Evolutionary conservation across 1,284 basidiomycete genomes (phyloP).

Genomic region (Phellopilus nigrolimitatus): DNA sequence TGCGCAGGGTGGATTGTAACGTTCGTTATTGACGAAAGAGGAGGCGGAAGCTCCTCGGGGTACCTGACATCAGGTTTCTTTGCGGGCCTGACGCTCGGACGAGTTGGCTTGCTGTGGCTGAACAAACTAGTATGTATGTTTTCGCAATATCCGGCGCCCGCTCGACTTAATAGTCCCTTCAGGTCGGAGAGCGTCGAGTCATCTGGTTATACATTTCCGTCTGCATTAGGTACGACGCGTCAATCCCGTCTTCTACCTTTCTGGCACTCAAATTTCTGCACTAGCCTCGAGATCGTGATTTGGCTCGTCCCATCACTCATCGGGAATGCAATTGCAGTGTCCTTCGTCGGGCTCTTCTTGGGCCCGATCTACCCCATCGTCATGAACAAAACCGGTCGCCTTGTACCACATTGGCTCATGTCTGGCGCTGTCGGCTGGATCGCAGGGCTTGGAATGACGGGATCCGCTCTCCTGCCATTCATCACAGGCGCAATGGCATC

Average conservation of each 20-base stretch:
- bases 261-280: conserved; percentile 8
- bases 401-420: conserved; percentile 28
- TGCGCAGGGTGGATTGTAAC: conserved; percentile 29
- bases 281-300: conserved; percentile 53
- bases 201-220: conserved; percentile 15
- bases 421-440: conserved; percentile 29
- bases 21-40: conserved; percentile 26
- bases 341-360: conserved; percentile 45
- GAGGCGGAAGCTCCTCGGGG: conserved; percentile 26
- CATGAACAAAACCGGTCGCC: conserved; percentile 24
- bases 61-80: conserved; percentile 27
- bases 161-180: neutral
- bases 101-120: conserved; percentile 9
- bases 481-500: conserved; percentile 22
- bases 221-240: conserved; percentile 10
- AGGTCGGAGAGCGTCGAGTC: conserved; percentile 53
- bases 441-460: conserved; percentile 27
- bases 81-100: conserved; percentile 20
- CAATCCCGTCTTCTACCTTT: neutral
- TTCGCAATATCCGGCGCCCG: neutral
- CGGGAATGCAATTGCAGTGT: conserved; percentile 54
- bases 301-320: conserved; percentile 61
- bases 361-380: conserved; percentile 31
- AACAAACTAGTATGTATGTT: conserved; percentile 12
- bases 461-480: conserved; percentile 28